Evolutionary conservation across 495 filamentous ascomycete genomes (phyloP), one percentile per base, ranked within the genome.

Genomic region (Astrocystis sublimbata): DNA sequence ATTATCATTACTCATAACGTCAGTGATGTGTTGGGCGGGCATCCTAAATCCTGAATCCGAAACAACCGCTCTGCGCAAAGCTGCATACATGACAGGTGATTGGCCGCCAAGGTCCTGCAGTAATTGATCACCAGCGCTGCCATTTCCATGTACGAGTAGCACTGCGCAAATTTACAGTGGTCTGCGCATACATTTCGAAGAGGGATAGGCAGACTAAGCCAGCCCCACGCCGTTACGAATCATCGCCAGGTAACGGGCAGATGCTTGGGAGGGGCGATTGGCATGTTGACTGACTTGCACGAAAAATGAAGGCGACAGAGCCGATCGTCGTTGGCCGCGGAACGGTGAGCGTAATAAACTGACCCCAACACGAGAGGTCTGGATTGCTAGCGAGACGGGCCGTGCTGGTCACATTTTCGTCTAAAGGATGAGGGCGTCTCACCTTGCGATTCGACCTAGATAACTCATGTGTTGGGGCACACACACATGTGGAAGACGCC

Each of bases 401-500:
- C 30, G 45, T 49, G 45, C 45, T 28, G 45, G 43, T 26, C 17
- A 15, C 49, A n/a, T 52, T 52, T 35, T 30, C 49, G 49, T 52
- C 49, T 30, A 30, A 35, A 52, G 49, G 4, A 35, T 52, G 47
- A 24, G 17, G 17, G 4, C 9, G 28, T 2, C 15, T 35, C 28
- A 35, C 47, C 47, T 35, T 31, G 47, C 26, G 47, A 35, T 30
- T 35, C n/a, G 19, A 51, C 47, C 47, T 51, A 30, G 49, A 21
- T 30, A 21, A 31, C 35, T n/a, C n/a, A n/a, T 52, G 30, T 52
- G 49, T 17, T 13, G 13, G 6, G 33, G 6, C 6, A 36, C 13
- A 13, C 49, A 52, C 49, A 35, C 28, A 41, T 56, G 52, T 56
- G 36, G 52, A 56, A 42, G 52, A 35, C 36, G 52, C 23, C 31